phyloP scores from a whole-genome alignment of 371 early-diverging fungal genomes.

The Mucor circinelloides region DNA sequence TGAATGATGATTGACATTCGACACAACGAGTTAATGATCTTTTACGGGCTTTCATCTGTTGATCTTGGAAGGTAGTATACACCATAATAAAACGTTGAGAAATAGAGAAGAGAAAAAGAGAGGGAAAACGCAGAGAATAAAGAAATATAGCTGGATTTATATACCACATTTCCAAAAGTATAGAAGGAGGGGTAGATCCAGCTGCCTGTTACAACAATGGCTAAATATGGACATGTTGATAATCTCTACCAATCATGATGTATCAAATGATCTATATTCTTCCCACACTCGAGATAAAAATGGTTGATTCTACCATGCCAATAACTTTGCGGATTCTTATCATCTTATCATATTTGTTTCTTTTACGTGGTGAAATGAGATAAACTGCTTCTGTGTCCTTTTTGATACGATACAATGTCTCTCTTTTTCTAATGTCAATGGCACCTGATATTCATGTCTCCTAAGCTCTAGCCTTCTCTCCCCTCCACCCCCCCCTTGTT shows the following conservation, averaged over 20 bases:
- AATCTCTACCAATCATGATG: slow-evolving; percentile 32
- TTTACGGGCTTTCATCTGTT: slow-evolving; percentile 31
- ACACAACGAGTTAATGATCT: slow-evolving; percentile 38
- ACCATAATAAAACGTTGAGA: slow-evolving; percentile 10
- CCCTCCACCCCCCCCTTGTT: neutral
- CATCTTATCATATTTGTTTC: neutral
- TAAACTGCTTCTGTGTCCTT: neutral
- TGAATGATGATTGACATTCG: slow-evolving; percentile 39
- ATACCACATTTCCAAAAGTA: neutral
- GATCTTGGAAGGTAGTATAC: slow-evolving; percentile 15
- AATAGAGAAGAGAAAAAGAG: slow-evolving; percentile 17
- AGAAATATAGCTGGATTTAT: slow-evolving; percentile 2
- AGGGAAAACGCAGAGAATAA: slow-evolving; percentile 8
- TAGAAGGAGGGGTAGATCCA: slow-evolving; percentile 10
- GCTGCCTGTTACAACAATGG: neutral
- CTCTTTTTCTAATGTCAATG: neutral
- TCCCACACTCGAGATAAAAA: slow-evolving; percentile 17
- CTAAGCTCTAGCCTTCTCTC: neutral
- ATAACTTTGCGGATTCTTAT: slow-evolving; percentile 4
- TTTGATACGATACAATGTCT: neutral
- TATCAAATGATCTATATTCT: slow-evolving; percentile 28
- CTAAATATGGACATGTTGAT: slow-evolving; percentile 11
- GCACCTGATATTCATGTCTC: neutral
- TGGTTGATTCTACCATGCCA: slow-evolving; percentile 1
- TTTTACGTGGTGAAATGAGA: neutral